phyloP scores from a whole-genome alignment of 2,329 filamentous ascomycete species.

The Lecanicillium sp. region DNA sequence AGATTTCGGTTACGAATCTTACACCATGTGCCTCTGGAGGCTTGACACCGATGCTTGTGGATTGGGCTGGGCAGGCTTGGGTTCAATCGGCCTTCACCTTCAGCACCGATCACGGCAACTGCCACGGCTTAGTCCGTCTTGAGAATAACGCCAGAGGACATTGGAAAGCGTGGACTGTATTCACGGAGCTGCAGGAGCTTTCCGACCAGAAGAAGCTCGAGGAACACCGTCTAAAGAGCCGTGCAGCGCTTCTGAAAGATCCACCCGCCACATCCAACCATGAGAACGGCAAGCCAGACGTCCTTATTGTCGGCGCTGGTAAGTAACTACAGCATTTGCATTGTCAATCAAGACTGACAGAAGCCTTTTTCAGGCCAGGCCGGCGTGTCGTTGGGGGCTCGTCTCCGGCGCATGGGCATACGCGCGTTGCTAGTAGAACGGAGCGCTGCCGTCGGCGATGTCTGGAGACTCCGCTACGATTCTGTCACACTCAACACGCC shows the following conservation, averaged over 20 bases:
- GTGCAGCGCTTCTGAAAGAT: background rate
- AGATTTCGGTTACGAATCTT: background rate
- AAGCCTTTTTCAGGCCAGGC: slow-evolving; percentile 1
- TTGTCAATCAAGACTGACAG: too few relatives aligned
- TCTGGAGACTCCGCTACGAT: slow-evolving; percentile 10
- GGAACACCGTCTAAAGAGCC: background rate
- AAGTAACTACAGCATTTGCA: background rate
- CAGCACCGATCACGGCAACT: background rate
- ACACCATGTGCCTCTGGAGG: background rate
- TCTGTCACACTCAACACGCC: slow-evolving; percentile 12
- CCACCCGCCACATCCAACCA: background rate
- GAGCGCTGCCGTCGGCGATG: slow-evolving; percentile 3
- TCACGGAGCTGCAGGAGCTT: slow-evolving; percentile 8
- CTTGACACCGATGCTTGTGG: slow-evolving; percentile 11
- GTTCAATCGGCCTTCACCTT: slow-evolving; percentile 11
- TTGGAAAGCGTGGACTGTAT: slow-evolving; percentile 10
- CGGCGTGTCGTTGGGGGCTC: background rate
- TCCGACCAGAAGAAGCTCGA: background rate
- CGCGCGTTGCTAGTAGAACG: background rate
- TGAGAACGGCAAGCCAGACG: background rate
- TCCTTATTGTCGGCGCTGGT: slow-evolving; percentile 9
- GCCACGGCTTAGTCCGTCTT: background rate
- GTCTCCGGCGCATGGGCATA: slow-evolving; percentile 9
- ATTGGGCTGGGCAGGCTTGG: slow-evolving; percentile 6
- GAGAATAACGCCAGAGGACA: slow-evolving; percentile 1